phyloP scores from a whole-genome alignment of 1,139 yeast species.

The Suhomyces bribrorum region DNA sequence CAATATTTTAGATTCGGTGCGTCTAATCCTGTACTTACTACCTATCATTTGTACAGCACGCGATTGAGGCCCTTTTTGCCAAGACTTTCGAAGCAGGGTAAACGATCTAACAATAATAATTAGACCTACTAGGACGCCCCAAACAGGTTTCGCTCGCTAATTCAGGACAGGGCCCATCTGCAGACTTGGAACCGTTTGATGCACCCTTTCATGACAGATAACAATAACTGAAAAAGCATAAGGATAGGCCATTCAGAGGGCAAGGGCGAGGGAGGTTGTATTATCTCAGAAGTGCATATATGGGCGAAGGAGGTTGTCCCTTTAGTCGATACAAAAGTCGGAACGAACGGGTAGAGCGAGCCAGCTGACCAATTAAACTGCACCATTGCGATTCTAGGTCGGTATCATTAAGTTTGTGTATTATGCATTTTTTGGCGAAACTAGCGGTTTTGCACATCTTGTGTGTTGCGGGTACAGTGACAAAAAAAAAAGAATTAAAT shows the following conservation, averaged over 20 bases:
- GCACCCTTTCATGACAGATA: neutral
- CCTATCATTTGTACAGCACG: neutral
- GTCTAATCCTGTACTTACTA: neutral
- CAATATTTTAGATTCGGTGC: neutral
- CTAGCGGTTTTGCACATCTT: neutral
- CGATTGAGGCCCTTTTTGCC: conserved; percentile 11
- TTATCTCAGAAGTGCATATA: too few species aligned
- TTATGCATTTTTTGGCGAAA: neutral
- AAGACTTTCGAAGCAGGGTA: conserved; percentile 7
- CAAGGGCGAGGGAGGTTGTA: too few species aligned
- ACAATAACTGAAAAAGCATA: too few species aligned
- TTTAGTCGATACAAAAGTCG: too few species aligned
- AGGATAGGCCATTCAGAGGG: too few species aligned
- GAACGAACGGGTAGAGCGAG: neutral
- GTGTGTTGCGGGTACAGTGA: neutral
- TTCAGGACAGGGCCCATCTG: conserved; percentile 9
- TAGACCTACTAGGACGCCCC: conserved; percentile 5
- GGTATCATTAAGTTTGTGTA: neutral
- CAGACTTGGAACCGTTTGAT: neutral
- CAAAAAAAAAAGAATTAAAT: too few species aligned
- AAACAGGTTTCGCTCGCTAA: conserved; percentile 10
- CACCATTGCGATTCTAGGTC: neutral
- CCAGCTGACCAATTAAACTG: neutral
- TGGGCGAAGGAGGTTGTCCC: too few species aligned
- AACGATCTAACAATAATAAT: conserved; percentile 11